Evolutionary conservation across 352 stramenopile genomes (phyloP), one percentile per base, ranked within the genome.

Genomic region (Pythium sukuiense): DNA sequence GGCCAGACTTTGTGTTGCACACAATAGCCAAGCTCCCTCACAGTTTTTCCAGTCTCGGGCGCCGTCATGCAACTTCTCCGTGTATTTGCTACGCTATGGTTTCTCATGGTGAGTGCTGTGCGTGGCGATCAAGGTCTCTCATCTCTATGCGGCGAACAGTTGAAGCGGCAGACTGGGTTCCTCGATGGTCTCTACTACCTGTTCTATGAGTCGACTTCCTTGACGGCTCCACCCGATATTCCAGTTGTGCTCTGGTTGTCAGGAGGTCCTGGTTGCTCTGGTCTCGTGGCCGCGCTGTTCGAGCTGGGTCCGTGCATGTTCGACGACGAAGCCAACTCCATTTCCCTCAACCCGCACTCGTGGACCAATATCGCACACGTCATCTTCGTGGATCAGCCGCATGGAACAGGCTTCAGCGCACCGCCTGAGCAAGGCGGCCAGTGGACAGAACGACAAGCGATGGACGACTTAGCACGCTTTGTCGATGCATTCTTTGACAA

Each of bases 201-300:
- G 35, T 90, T 88, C 37, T 95, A 90, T 62, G 74, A 88, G 48
- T 83, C 84, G 3, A 72, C 79, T 24, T 60, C 39, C 12, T 18
- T 39, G 55, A 50, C 41, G 13, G 20, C 9, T n/a, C n/a, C 12
- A 43, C 52, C 29, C 45, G 60, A 63, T 3, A 65, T 74, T 20
- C 97, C 97, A 0, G 81, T 99, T 27, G 83, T 99, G 11, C 65
- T 99, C 8, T 99, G 97, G 97, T 79, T 99, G 6, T 99, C 94
- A 8, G 97, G 97, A 32, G 97, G 97, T 16, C 97, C 97, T 11
- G 96, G 97, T 1, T 99, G 97, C 80, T 99, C 92, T 6, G 96
- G 90, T 8, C 79, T 97, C 13, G 77, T 99, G 29, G 97, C 85
- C 0, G 75, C 98, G 3, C 74, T 99, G 2, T 97, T 95, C 26